Base-by-base conservation (phyloP, 805 yeast species). In the Kuraishia piskuri region DNA sequence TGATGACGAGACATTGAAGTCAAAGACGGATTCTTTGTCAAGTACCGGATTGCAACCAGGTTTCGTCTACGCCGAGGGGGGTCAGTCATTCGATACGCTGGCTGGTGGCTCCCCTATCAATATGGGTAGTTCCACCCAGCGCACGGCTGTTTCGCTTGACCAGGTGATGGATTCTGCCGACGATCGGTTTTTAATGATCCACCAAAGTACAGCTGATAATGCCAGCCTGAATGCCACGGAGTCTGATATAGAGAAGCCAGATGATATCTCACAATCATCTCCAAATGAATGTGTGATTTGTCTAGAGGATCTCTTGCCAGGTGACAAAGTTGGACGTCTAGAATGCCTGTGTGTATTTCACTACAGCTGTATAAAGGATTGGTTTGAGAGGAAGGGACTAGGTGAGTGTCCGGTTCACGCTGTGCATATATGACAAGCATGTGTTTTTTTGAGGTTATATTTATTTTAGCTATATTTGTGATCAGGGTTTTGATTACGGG, bases 341-440 rank as follows among this genome's bases (percentile, higher is more conserved):
- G 98, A 92, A 67, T 94, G 99, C 66, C 74, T 94, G 14, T 94
- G 99, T 65, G 89, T 91, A 37, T 94, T 90, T 67, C 99, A 94
- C 63, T 90, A 90, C 65, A 73, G 79, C 57, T 94, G 99, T 68
- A 94, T 94, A 58, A 83, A 86, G 65, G 84, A 82, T 54, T 94
- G 99, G 99, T 89, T 92, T 61, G 78, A 83, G 54, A 80, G 84
- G 68, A 90, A 88, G 65, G 94, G 96, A 0, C 84, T 78, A 10
- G 89, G 94, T 17, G 88, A 84, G 58, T 90, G 96, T 66, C 96
- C 96, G 2, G 89, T 90, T 21, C 96, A 89, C 66, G 76, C 82
- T 3, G 67, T 78, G 2, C 49, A 47, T 22, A 22, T 45, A 21
- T 21, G 12, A 20, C 14, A 12, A 45, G 48, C 48, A 12, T 21